Conservation (phyloP, 371 early-diverging fungal species). For the Phascolomyces articulosus region DNA sequence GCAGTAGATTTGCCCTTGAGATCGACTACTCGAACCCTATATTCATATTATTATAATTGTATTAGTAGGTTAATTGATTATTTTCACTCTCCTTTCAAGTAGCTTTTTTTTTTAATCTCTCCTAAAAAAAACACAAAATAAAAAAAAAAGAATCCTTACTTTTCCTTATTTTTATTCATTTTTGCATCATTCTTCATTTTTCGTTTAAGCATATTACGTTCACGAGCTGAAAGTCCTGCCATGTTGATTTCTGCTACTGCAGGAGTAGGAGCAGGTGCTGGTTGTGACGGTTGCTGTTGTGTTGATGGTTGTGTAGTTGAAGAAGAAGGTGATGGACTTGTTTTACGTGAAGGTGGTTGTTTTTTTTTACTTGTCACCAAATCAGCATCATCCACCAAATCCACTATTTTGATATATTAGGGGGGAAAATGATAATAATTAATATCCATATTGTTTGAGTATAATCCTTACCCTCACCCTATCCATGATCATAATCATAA, state of each 20-base stretch:
- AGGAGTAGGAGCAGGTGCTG: conserved; percentile 37
- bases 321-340: conserved; percentile 15
- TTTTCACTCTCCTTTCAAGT: too few species aligned
- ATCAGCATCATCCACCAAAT: conserved; percentile 72
- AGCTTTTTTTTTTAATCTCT: not conserved
- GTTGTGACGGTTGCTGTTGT: conserved; percentile 26
- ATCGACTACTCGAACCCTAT: conserved; percentile 53
- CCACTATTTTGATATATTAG: conserved; percentile 55
- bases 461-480: too few species aligned
- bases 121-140: not conserved
- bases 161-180: conserved; percentile 71
- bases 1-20: conserved; percentile 45
- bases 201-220: conserved; percentile 87
- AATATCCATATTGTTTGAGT: too few species aligned
- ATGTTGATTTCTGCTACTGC: conserved; percentile 62
- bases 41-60: not conserved
- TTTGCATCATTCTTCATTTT: conserved; percentile 85
- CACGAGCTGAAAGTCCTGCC: conserved; percentile 90
- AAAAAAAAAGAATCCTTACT: conserved; percentile 44
- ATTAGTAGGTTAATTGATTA: not conserved
- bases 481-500: too few species aligned
- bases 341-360: conserved; percentile 18
- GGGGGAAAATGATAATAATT: too few species aligned
- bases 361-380: conserved; percentile 30
- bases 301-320: conserved; percentile 25